Evolutionary conservation across 2,329 filamentous ascomycete species (phyloP).

Genomic region (Sporothrix euskadiensis): DNA sequence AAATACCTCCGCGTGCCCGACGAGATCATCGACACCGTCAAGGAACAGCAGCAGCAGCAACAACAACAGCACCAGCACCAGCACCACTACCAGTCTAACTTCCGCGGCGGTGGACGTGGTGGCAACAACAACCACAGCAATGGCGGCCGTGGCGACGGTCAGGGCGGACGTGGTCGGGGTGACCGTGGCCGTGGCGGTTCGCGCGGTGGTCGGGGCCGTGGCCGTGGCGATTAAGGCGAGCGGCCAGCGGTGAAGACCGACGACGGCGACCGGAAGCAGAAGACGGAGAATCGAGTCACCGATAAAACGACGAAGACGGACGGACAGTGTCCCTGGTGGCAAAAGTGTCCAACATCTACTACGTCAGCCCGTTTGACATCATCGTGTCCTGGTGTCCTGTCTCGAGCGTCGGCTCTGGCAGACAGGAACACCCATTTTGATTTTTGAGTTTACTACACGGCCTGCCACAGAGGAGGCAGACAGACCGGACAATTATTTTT

Average conservation of each 20-base stretch:
- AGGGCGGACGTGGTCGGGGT: conserved; percentile 47
- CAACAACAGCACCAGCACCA: conserved; percentile 48
- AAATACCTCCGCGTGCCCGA: conserved; percentile 97
- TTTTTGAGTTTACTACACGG: conserved; percentile 26
- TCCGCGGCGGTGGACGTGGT: conserved; percentile 59
- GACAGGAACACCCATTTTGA: neutral
- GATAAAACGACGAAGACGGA: neutral
- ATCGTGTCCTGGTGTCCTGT: neutral
- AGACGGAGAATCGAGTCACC: neutral
- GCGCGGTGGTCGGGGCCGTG: conserved; percentile 42
- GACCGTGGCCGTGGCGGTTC: conserved; percentile 56
- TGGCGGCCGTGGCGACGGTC: conserved; percentile 57
- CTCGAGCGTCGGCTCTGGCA: neutral
- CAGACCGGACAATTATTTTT: conserved; percentile 22
- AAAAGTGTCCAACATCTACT: neutral
- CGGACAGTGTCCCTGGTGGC: no score
- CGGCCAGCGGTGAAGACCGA: neutral
- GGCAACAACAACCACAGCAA: conserved; percentile 57
- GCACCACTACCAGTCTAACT: conserved; percentile 48
- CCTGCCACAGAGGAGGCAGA: conserved; percentile 12
- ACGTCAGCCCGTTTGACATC: neutral
- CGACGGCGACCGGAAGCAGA: no score
- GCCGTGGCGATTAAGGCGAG: conserved; percentile 34
- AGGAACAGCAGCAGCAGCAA: conserved; percentile 83
- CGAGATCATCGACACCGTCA: conserved; percentile 91